Evolutionary conservation across 495 filamentous ascomycete genomes (phyloP).

Genomic region (Hyaloscypha finlandica): DNA sequence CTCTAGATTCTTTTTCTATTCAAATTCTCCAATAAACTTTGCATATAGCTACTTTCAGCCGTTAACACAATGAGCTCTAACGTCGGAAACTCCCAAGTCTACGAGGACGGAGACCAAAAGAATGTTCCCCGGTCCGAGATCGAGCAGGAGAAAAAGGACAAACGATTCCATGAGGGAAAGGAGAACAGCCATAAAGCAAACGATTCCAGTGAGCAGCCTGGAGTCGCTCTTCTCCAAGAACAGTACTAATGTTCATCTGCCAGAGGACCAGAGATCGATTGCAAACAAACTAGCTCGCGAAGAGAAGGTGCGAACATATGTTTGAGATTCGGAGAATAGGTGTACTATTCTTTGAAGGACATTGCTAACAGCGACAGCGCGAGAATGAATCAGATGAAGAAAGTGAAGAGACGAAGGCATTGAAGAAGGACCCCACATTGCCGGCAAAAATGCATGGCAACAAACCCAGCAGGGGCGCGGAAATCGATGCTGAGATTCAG

Average conservation of each 20-base stretch:
- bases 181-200: constrained; percentile 63
- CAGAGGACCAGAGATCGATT: constrained; percentile 80
- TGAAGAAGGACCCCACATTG: constrained; percentile 30
- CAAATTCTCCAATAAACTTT: not conserved
- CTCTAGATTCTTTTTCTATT: not conserved
- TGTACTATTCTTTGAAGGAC: not conserved
- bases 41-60: not conserved
- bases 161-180: constrained; percentile 67
- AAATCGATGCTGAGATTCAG: constrained; percentile 70
- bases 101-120: constrained; percentile 62
- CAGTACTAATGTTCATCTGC: not conserved
- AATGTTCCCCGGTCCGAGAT: constrained; percentile 60
- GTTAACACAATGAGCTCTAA: constrained; percentile 34
- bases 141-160: constrained; percentile 40
- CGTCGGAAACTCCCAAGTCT: constrained; percentile 43
- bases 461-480: constrained; percentile 67
- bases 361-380: constrained; percentile 12
- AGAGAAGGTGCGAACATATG: constrained; percentile 22
- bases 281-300: constrained; percentile 41
- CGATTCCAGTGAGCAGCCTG: constrained; percentile 61
- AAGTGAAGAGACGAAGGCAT: constrained; percentile 18
- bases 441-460: constrained; percentile 71
- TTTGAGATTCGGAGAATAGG: not conserved
- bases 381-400: constrained; percentile 29
- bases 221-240: not conserved